Percentiles rank a stretch among this genome's conserved stretches.
Evolutionary conservation across 345 rosid genomes (phyloP).

Genomic region (Excoecaria agallocha): DNA sequence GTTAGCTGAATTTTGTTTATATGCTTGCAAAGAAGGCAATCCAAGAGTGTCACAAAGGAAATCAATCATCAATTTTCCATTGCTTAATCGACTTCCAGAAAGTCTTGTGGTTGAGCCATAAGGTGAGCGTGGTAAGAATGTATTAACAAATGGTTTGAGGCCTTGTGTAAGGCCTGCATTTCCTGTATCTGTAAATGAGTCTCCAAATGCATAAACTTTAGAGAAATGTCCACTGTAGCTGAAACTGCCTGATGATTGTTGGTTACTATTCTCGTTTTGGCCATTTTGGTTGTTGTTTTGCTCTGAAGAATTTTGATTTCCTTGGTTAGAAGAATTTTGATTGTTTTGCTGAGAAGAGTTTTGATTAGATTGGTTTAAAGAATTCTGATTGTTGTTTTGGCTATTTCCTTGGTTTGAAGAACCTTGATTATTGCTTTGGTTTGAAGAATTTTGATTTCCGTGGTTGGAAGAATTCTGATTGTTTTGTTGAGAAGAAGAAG

Average conservation of each 20-base stretch:
- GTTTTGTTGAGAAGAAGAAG: not conserved
- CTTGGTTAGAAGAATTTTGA: not conserved
- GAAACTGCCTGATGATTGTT: not conserved
- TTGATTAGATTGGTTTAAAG: not conserved
- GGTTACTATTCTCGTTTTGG: too few species aligned
- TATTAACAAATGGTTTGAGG: constrained; percentile 19
- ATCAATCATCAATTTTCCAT: constrained; percentile 44
- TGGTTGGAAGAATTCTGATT: not conserved
- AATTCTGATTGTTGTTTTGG: too few species aligned
- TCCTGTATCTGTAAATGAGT: constrained; percentile 46
- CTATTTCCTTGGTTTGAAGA: too few species aligned
- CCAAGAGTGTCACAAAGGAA: constrained; percentile 32
- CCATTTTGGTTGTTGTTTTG: not conserved
- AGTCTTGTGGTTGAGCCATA: not conserved
- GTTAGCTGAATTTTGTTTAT: constrained; percentile 11
- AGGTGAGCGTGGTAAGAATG: not conserved
- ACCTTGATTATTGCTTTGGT: too few species aligned
- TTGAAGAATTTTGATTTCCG: too few species aligned
- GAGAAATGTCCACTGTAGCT: constrained; percentile 7
- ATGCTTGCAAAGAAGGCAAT: constrained; percentile 31
- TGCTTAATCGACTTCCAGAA: constrained; percentile 13
- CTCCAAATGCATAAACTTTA: constrained; percentile 48
- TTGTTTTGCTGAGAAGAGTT: not conserved
- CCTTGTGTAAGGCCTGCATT: constrained; percentile 32
- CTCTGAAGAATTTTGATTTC: not conserved